Evolutionary conservation across 1,284 basidiomycete genomes (phyloP).

Genomic region (Leccinum subrobustum): DNA sequence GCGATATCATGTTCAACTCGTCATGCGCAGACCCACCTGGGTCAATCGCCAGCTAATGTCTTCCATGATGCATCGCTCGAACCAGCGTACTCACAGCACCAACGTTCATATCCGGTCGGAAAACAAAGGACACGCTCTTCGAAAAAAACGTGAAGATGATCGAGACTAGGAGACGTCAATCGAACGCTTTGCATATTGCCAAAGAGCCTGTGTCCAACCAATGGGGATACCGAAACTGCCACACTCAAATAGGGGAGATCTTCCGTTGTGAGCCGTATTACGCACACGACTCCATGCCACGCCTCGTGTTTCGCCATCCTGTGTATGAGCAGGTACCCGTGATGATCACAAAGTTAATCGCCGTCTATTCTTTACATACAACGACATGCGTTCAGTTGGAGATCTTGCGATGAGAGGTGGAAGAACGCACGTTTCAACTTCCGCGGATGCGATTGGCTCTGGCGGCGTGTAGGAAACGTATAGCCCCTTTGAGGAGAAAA

Average conservation of each 20-base stretch:
- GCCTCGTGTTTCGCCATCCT: conserved; percentile 4
- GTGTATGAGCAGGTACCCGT: not conserved
- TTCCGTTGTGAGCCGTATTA: not conserved
- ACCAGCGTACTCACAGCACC: not conserved
- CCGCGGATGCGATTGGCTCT: no score
- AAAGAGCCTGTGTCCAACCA: not conserved
- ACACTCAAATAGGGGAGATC: not conserved
- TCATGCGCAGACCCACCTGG: not conserved
- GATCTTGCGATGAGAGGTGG: not conserved
- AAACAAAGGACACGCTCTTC: not conserved
- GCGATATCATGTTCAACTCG: not conserved
- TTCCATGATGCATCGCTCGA: not conserved
- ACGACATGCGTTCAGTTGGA: not conserved
- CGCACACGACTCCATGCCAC: not conserved
- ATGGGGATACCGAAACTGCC: not conserved
- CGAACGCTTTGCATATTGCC: not conserved
- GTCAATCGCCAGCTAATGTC: not conserved
- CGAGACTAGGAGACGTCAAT: not conserved
- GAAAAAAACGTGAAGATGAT: not conserved
- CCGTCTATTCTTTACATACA: not conserved
- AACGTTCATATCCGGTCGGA: not conserved
- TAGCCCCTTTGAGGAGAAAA: not conserved
- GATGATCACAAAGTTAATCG: not conserved
- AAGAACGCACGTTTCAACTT: not conserved
- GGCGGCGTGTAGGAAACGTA: not conserved